phyloP scores from a whole-genome alignment of 306 rosid genomes.

The Quercus parvula region DNA sequence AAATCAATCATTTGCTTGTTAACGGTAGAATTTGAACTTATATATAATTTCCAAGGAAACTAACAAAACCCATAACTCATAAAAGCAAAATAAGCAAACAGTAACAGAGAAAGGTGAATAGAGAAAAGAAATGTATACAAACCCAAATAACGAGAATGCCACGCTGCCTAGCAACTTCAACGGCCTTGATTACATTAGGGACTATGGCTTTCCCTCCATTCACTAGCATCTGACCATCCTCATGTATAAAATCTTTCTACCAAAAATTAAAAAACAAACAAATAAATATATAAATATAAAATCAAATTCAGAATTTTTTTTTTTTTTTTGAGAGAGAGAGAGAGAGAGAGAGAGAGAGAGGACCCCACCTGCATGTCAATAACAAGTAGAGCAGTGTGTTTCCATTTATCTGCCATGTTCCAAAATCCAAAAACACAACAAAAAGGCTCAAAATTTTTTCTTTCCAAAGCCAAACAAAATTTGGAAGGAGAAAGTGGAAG shows the following conservation, averaged over 20 bases:
- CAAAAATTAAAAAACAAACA: background rate
- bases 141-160: conserved; percentile 79
- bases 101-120: background rate
- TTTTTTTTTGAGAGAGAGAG: background rate
- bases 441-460: background rate
- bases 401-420: conserved; percentile 45
- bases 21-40: too few relatives aligned
- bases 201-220: conserved; percentile 67
- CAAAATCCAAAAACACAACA: conserved; percentile 19
- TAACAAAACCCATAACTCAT: background rate
- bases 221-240: conserved; percentile 38
- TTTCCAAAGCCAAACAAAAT: too few relatives aligned
- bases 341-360: background rate
- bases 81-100: background rate
- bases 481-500: too few relatives aligned
- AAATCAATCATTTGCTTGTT: too few relatives aligned
- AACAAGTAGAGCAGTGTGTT: conserved; percentile 65
- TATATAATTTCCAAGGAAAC: background rate
- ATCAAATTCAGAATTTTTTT: too few relatives aligned
- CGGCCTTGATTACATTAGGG: conserved; percentile 65
- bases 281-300: too few relatives aligned
- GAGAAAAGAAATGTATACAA: background rate
- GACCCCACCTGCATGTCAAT: conserved; percentile 78
- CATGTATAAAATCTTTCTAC: conserved; percentile 71
- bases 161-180: conserved; percentile 65